Evolutionary conservation across 2,329 filamentous ascomycete species (phyloP).

Genomic region (Penicillium sp.): DNA sequence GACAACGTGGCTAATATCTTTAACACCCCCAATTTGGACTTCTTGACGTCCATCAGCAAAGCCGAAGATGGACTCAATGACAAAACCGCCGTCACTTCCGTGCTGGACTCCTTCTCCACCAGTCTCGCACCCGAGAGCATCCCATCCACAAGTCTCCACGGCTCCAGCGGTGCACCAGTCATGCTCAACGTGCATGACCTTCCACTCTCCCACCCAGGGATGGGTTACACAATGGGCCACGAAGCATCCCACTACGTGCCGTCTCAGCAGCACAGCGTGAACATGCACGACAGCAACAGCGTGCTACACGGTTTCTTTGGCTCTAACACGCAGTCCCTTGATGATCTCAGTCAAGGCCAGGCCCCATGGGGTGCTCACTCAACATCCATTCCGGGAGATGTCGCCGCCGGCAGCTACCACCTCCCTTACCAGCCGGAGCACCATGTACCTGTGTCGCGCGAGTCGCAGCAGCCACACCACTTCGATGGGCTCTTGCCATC

Average conservation of each 20-base stretch:
- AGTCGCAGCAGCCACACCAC: conserved; percentile 31
- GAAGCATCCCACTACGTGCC: conserved; percentile 35
- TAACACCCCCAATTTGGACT: conserved; percentile 34
- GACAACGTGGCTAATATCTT: conserved; percentile 37
- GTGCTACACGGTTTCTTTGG: conserved; percentile 35
- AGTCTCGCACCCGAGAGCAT: conserved; percentile 32
- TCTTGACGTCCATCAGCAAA: conserved; percentile 35
- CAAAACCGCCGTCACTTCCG: conserved; percentile 36
- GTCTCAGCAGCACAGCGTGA: conserved; percentile 29
- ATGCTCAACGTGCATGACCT: conserved; percentile 39
- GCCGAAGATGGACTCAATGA: conserved; percentile 33
- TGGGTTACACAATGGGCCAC: conserved; percentile 33
- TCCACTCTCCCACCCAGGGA: conserved; percentile 30
- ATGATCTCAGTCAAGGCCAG: conserved; percentile 34
- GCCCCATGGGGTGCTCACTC: conserved; percentile 32
- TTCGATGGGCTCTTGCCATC: conserved; percentile 35
- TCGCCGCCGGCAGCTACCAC: conserved; percentile 30
- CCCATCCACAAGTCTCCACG: conserved; percentile 29
- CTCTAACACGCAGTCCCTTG: conserved; percentile 31
- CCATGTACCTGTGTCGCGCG: conserved; percentile 31
- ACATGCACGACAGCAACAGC: conserved; percentile 33
- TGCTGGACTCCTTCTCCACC: conserved; percentile 34
- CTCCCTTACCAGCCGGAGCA: conserved; percentile 34
- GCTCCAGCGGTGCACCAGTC: conserved; percentile 27
- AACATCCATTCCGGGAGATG: conserved; percentile 31